Percentiles rank a stretch among this genome's conserved stretches.
Conservation (phyloP, 257 asterid species). For the Nyctanthes arbortristis region DNA sequence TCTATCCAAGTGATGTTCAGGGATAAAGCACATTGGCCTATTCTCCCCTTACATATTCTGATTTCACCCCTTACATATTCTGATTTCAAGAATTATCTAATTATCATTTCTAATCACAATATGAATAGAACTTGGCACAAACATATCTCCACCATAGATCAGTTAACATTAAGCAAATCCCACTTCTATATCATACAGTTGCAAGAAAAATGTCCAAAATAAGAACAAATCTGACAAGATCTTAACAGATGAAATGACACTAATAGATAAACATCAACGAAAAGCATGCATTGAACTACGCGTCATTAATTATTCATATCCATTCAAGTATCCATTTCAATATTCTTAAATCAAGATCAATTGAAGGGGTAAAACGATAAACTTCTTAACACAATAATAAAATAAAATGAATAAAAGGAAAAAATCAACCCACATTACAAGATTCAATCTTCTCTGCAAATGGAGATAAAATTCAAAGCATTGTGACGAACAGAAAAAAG, state of each 20-base stretch:
- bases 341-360: constrained; percentile 16
- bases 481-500: not conserved
- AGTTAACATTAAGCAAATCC: not conserved
- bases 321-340: constrained; percentile 13
- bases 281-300: no score
- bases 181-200: not conserved
- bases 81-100: no score
- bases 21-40: not conserved
- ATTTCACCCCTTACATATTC: not conserved
- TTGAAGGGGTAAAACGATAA: not conserved
- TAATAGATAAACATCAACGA: not conserved
- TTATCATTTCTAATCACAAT: not conserved
- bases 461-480: not conserved
- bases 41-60: not conserved
- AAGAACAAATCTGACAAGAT: constrained; percentile 13
- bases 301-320: not conserved
- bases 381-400: constrained; percentile 17
- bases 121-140: not conserved
- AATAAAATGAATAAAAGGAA: constrained; percentile 8
- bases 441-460: constrained; percentile 8
- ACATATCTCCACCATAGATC: not conserved
- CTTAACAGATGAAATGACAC: not conserved
- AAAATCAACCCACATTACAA: not conserved
- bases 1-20: not conserved
- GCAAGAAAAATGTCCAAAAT: not conserved